Conservation (phyloP, 257 asterid genomes). For the Jaltomata sinuosa region DNA sequence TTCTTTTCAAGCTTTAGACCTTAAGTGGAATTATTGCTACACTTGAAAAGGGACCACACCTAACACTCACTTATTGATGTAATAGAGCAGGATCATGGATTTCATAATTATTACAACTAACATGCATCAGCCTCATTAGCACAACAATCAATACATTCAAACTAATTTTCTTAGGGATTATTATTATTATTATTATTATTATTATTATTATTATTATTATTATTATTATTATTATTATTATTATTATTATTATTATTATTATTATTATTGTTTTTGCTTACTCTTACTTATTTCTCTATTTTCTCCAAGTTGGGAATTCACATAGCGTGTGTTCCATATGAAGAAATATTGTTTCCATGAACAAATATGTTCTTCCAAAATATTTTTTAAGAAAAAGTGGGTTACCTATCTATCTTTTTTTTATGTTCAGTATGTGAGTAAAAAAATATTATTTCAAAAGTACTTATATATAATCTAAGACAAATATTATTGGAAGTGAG, state of each 20-base stretch:
- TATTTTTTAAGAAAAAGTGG: neutral
- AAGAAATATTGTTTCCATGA: too few species aligned
- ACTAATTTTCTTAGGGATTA: neutral
- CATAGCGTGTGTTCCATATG: too few species aligned
- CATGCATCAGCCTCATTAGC: neutral
- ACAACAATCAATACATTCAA: neutral
- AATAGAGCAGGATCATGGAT: neutral
- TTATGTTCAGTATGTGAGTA: too few species aligned
- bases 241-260: too few species aligned
- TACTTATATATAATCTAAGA: too few species aligned
- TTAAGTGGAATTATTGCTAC: neutral
- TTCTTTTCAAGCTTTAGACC: neutral
- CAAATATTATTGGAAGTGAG: neutral
- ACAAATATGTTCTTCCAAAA: too few species aligned
- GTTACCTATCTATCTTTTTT: too few species aligned
- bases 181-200: neutral
- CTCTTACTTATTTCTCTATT: neutral
- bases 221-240: too few species aligned
- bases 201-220: too few species aligned
- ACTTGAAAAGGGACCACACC: neutral
- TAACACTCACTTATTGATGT: neutral
- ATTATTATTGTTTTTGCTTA: too few species aligned
- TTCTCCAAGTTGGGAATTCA: neutral
- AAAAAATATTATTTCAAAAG: too few species aligned
- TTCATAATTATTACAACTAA: neutral